These are phyloP conservation scores for Astraeus odoratus DNA, from an alignment of 768 basidiomycete species.

Conservation along the genomic window DNA sequence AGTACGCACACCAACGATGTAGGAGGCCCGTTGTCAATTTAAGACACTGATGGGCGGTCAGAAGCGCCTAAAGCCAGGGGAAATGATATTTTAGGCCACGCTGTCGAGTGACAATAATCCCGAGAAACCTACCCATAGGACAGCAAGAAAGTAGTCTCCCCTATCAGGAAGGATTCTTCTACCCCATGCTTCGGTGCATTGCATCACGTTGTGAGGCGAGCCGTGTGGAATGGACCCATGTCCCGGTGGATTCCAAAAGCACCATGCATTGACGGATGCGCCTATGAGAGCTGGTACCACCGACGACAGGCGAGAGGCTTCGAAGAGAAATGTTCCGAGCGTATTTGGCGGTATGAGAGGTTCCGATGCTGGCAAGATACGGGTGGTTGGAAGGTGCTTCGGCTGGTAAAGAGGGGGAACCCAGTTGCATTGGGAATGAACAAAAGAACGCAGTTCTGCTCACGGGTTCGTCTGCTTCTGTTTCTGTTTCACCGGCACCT, in stretches of 20 bases:
- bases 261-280: constrained; percentile 54
- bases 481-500: constrained; percentile 74
- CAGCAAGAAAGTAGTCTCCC: constrained; percentile 60
- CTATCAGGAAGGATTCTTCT: constrained; percentile 40
- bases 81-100: background rate
- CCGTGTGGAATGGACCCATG: constrained; percentile 7
- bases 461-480: constrained; percentile 72
- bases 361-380: constrained; percentile 45
- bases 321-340: constrained; percentile 57
- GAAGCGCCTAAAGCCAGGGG: constrained; percentile 48
- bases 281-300: constrained; percentile 70
- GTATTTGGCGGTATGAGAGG: constrained; percentile 44
- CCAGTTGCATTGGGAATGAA: constrained; percentile 3
- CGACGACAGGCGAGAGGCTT: constrained; percentile 61
- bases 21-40: constrained; percentile 83
- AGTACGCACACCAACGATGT: constrained; percentile 86
- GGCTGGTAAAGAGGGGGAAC: constrained; percentile 33
- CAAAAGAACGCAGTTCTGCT: constrained; percentile 20
- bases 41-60: constrained; percentile 89
- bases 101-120: background rate
- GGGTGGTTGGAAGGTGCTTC: constrained; percentile 62
- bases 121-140: constrained; percentile 55
- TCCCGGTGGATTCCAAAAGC: constrained; percentile 41
- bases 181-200: constrained; percentile 16
- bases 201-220: background rate